These are phyloP conservation scores for Gaultheria prostrata DNA, from an alignment of 148 eudicot species.

Conservation along the genomic window DNA sequence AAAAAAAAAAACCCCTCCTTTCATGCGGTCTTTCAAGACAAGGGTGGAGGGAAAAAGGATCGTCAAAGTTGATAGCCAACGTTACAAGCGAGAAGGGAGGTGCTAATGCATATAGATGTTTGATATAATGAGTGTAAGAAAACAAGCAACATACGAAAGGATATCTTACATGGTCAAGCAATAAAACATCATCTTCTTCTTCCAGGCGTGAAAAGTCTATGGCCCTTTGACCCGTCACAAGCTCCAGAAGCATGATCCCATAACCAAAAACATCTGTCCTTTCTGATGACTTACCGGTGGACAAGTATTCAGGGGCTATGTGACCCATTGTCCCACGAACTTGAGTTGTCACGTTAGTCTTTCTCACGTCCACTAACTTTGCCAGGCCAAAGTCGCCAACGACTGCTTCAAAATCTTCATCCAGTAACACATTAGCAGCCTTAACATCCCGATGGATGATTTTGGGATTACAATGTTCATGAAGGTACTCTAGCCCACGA, in stretches of 20 bases:
- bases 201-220: slow-evolving; percentile 57
- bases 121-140: not conserved
- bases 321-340: slow-evolving; percentile 71
- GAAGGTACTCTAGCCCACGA: slow-evolving; percentile 57
- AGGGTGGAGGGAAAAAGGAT: not conserved
- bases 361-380: slow-evolving; percentile 53
- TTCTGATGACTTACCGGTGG: slow-evolving; percentile 57
- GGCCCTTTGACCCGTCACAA: slow-evolving; percentile 58
- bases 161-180: slow-evolving; percentile 57
- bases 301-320: slow-evolving; percentile 59
- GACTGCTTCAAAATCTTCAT: slow-evolving; percentile 56
- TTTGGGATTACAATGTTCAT: slow-evolving; percentile 61
- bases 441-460: slow-evolving; percentile 59
- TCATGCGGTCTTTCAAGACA: not conserved
- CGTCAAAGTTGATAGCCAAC: not conserved
- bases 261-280: slow-evolving; percentile 57
- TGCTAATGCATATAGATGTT: not conserved
- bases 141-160: not conserved
- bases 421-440: slow-evolving; percentile 55
- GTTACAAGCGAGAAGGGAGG: not conserved
- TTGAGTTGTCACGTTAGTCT: slow-evolving; percentile 53
- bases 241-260: slow-evolving; percentile 55
- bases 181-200: slow-evolving; percentile 59
- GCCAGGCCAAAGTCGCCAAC: slow-evolving; percentile 65
- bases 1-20: not conserved